phyloP scores from a whole-genome alignment of 202 grass and related monocot species.

The Carex arenaria region DNA sequence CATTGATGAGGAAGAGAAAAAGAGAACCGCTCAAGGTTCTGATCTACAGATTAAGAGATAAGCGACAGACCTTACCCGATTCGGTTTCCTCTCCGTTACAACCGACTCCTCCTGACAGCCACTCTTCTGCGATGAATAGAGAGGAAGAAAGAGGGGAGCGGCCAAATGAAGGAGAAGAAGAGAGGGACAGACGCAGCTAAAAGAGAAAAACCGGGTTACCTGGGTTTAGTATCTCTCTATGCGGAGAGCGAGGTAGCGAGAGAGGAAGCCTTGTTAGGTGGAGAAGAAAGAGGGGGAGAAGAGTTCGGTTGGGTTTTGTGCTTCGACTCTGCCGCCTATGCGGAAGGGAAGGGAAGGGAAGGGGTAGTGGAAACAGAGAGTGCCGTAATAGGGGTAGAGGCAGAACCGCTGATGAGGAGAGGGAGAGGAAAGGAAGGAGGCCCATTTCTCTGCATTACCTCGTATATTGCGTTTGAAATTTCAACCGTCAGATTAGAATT shows the following conservation, averaged over 20 bases:
- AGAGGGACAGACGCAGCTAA: not conserved
- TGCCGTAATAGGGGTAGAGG: not conserved
- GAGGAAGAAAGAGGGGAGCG: not conserved
- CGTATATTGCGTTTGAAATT: too few species aligned
- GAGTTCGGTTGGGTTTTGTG: not conserved
- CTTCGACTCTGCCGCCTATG: not conserved
- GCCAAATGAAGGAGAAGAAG: not conserved
- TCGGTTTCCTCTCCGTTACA: not conserved
- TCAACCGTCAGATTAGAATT: too few species aligned
- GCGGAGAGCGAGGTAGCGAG: not conserved
- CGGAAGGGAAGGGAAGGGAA: not conserved
- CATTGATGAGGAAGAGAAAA: not conserved
- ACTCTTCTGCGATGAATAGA: constrained; percentile 14
- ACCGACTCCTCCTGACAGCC: constrained; percentile 1
- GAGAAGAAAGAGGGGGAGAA: not conserved
- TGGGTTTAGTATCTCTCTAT: constrained; percentile 15
- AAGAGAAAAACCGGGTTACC: not conserved
- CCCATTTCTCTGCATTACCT: too few species aligned
- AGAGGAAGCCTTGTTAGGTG: too few species aligned
- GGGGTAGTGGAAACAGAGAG: not conserved
- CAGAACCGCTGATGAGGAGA: not conserved
- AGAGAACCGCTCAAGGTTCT: not conserved
- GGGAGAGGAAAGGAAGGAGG: not conserved
- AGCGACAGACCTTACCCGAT: not conserved
- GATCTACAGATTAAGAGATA: not conserved